These are phyloP conservation scores for Colletotrichum tropicicola DNA, from an alignment of 2,329 filamentous ascomycete genomes.

Conservation along the genomic window DNA sequence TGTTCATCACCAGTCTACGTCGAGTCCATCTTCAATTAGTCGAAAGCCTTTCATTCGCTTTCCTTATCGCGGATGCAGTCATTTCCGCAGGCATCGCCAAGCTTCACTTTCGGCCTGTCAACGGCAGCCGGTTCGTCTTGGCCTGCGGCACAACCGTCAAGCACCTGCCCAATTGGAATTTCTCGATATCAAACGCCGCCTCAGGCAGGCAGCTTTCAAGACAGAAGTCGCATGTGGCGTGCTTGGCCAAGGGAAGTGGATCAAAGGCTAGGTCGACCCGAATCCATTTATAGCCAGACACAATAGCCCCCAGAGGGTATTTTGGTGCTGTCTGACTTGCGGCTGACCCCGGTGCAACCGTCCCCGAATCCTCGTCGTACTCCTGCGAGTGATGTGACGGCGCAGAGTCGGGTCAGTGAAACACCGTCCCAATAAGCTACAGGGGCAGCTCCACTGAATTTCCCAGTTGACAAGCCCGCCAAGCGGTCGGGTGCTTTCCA, in stretches of 20 bases:
- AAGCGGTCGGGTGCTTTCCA: background rate
- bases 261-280: background rate
- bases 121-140: background rate
- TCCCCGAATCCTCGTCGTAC: background rate
- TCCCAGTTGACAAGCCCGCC: background rate
- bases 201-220: background rate
- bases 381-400: background rate
- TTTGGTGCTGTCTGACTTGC: background rate
- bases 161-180: background rate
- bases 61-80: too few relatives aligned
- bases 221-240: background rate
- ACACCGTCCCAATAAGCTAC: slow-evolving; percentile 9
- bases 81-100: too few relatives aligned
- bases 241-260: background rate
- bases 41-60: too few relatives aligned
- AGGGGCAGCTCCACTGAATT: slow-evolving; percentile 9
- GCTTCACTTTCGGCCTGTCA: too few relatives aligned
- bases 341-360: background rate
- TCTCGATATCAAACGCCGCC: background rate
- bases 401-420: background rate
- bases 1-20: too few relatives aligned
- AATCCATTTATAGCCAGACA: background rate
- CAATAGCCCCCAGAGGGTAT: background rate
- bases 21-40: too few relatives aligned
- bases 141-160: background rate